phyloP scores from a whole-genome alignment of 139 green algal species.

The Asterochloris sp. region DNA sequence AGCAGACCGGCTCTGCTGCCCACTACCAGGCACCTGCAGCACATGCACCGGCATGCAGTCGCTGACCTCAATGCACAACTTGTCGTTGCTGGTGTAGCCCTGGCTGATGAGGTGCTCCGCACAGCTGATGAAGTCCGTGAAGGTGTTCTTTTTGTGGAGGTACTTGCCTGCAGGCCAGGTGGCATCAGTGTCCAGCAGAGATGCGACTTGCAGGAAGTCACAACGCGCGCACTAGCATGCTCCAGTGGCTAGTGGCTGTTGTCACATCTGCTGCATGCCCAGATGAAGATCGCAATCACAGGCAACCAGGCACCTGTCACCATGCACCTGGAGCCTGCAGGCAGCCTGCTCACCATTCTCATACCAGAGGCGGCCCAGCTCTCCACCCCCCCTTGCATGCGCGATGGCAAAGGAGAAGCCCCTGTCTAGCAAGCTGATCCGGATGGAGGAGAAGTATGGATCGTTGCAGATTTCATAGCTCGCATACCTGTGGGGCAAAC shows the following conservation, averaged over 20 bases:
- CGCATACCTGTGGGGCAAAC: constrained; percentile 32
- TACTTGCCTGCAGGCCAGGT: constrained; percentile 50
- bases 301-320: not conserved
- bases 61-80: constrained; percentile 43
- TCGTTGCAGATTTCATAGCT: constrained; percentile 66
- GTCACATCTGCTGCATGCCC: too few species aligned
- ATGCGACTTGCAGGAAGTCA: too few species aligned
- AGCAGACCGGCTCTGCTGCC: too few species aligned
- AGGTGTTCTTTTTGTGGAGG: constrained; percentile 76
- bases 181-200: too few species aligned
- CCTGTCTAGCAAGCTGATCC: constrained; percentile 71
- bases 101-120: constrained; percentile 57
- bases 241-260: too few species aligned
- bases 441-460: constrained; percentile 42
- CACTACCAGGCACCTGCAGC: too few species aligned
- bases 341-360: not conserved
- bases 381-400: constrained; percentile 78
- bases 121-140: constrained; percentile 75
- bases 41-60: too few species aligned
- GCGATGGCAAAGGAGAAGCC: constrained; percentile 77
- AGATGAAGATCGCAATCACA: not conserved
- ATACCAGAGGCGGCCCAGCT: constrained; percentile 81
- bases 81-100: constrained; percentile 45
- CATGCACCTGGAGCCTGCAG: not conserved
- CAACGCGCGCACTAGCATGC: too few species aligned